phyloP scores from a whole-genome alignment of 2,329 filamentous ascomycete species.

The Diaporthe batatas region DNA sequence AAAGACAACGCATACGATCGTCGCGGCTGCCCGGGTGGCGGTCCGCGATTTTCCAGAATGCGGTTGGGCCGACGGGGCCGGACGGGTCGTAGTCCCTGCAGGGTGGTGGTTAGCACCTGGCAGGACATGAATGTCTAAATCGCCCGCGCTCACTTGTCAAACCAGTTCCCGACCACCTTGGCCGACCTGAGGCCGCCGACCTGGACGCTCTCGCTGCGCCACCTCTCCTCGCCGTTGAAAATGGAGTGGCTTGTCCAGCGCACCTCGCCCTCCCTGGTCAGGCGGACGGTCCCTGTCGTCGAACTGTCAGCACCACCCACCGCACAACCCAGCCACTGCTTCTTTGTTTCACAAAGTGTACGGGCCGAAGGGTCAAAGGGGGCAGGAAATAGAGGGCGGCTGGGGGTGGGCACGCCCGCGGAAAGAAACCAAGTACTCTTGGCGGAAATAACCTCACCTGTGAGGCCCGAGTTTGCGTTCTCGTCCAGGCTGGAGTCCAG shows the following conservation, averaged over 20 bases:
- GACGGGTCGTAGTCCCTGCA: conserved; percentile 73
- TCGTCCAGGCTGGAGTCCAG: conserved; percentile 76
- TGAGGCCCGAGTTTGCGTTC: conserved; percentile 75
- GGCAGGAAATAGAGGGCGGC: no score
- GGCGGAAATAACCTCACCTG: conserved; percentile 60
- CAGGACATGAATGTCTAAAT: neutral
- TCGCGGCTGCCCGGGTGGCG: conserved; percentile 50
- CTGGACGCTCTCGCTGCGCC: conserved; percentile 83
- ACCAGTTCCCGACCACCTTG: conserved; percentile 81
- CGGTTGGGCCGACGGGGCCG: conserved; percentile 80
- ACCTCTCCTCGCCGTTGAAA: conserved; percentile 74
- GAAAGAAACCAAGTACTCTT: conserved; percentile 38
- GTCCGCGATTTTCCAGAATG: conserved; percentile 82
- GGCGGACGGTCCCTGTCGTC: conserved; percentile 68
- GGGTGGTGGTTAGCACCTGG: neutral
- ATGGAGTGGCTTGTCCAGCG: conserved; percentile 80
- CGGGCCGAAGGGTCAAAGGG: neutral
- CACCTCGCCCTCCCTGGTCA: conserved; percentile 79
- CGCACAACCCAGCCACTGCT: conserved; percentile 37
- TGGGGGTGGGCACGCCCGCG: neutral
- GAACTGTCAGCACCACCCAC: conserved; percentile 34
- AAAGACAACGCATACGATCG: conserved; percentile 45
- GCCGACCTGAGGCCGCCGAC: conserved; percentile 75
- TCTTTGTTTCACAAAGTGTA: neutral
- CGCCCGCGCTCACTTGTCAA: conserved; percentile 69